A percentile compares a stretch with the other conserved stretches of the same genome.
phyloP scores from a whole-genome alignment of 2,329 filamentous ascomycete species.

The Drechmeria coniospora region DNA sequence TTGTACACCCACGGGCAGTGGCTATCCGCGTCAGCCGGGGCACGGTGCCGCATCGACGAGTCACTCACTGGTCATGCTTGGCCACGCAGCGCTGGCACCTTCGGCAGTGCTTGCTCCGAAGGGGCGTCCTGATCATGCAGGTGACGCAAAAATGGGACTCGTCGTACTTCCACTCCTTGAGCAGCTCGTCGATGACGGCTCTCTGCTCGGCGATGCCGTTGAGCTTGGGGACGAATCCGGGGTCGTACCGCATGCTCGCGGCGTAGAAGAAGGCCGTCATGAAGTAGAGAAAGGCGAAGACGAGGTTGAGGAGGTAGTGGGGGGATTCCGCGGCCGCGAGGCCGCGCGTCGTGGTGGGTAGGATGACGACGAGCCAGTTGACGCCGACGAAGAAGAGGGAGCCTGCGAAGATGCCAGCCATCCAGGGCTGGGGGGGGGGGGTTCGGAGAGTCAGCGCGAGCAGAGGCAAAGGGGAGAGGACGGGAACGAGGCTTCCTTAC shows the following conservation, averaged over 20 bases:
- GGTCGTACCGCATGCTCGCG: constrained; percentile 73
- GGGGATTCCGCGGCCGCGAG: constrained; percentile 10
- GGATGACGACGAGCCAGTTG: constrained; percentile 58
- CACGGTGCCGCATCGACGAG: not conserved
- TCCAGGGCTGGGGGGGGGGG: constrained; percentile 76
- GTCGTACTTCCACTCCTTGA: constrained; percentile 78
- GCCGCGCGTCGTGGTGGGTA: constrained; percentile 31
- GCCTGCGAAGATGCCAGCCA: constrained; percentile 83
- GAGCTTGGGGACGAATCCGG: constrained; percentile 83
- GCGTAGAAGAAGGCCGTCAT: constrained; percentile 77
- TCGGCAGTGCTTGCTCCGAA: constrained; percentile 92
- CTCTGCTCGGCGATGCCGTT: constrained; percentile 82
- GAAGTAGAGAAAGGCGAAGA: constrained; percentile 49
- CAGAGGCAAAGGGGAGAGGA: no score
- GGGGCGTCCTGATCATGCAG: constrained; percentile 85
- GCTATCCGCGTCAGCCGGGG: constrained; percentile 25
- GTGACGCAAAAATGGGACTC: constrained; percentile 85
- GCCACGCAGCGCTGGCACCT: constrained; percentile 84
- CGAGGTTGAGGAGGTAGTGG: constrained; percentile 62
- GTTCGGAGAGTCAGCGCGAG: constrained; percentile 4
- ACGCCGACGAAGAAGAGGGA: constrained; percentile 69
- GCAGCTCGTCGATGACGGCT: constrained; percentile 72
- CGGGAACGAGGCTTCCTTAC: no score
- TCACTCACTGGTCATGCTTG: constrained; percentile 81
- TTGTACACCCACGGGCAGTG: constrained; percentile 98